Percentiles rank a stretch among this genome's conserved stretches.
These are phyloP conservation scores for Paecilomyces variotii DNA, from an alignment of 2,329 filamentous ascomycete genomes.

Conservation along the genomic window DNA sequence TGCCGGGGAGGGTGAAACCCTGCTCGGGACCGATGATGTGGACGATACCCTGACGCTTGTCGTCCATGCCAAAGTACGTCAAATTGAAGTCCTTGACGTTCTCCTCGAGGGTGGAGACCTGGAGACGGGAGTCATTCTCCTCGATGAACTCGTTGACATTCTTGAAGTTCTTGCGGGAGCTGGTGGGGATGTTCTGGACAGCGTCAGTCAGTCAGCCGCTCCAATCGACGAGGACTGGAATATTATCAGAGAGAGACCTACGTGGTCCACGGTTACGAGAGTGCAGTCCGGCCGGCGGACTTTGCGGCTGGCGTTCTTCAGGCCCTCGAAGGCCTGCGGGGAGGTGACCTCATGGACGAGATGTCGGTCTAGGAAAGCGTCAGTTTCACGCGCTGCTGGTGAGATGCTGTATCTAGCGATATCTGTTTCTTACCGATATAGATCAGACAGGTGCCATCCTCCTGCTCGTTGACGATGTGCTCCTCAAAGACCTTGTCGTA, in stretches of 20 bases:
- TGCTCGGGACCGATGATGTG: conserved; percentile 98
- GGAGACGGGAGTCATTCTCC: conserved; percentile 84
- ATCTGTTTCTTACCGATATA: conserved; percentile 67
- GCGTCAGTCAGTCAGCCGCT: conserved; percentile 2
- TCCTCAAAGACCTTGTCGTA: conserved; percentile 97
- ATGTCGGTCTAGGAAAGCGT: conserved; percentile 63
- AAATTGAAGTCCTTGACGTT: conserved; percentile 96
- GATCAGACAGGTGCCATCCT: conserved; percentile 83
- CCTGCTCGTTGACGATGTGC: conserved; percentile 92
- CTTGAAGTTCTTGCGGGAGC: conserved; percentile 84
- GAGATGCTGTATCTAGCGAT: neutral
- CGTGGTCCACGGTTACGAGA: conserved; percentile 91
- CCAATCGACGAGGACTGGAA: neutral
- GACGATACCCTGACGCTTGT: conserved; percentile 96
- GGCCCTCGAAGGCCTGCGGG: conserved; percentile 96
- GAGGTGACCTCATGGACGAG: conserved; percentile 98
- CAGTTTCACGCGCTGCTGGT: conserved; percentile 6
- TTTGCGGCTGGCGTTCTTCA: conserved; percentile 77
- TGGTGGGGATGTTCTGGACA: conserved; percentile 80
- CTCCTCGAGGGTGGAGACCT: conserved; percentile 92
- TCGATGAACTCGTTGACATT: conserved; percentile 90
- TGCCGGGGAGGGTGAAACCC: conserved; percentile 94
- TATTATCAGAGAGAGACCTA: conserved; percentile 42
- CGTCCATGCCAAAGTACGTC: conserved; percentile 92
- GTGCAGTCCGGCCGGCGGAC: conserved; percentile 95